Base-by-base conservation (phyloP, 257 asterid species). In the Striga asiatica region DNA sequence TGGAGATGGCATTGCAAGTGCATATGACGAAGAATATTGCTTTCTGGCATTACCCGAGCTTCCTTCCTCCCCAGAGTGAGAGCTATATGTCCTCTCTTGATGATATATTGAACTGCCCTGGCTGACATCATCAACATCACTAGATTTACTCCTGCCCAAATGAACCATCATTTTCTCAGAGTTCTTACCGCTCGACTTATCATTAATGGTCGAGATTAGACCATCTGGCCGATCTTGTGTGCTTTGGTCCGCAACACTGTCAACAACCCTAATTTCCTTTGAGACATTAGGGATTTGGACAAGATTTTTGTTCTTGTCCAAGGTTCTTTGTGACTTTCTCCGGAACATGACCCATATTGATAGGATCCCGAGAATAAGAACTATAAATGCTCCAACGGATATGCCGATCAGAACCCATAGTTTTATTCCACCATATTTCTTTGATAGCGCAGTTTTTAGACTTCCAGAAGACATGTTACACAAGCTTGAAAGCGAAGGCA, bases 21-120 rank as follows among this genome's bases (percentile, higher is more conserved):
- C 48, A 5, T 41, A 62, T 5, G 3, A 7, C 38, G 11, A 6
- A 32, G 38, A 32, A 35, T 13, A 13, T 16, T 78, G 93, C 54
- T 81, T 81, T 5, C 82, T 54, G 50, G 61, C 77, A 31, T 73
- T 66, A 11, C 91, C 50, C 1, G 93, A 86, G 71, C 78, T 80
- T 31, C 94, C 96, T 61, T 89, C 98, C 62, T 89, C 98, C 16
- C 98, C 98, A 0, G 98, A 89, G 9, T 89, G 97, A 35, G 50
- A 45, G 50, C 50, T 45, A 45, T 19, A 18, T 2, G 27, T 7
- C 50, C 13, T 45, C 12, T 45, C 50, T 45, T 80, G 80, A 59
- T 77, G 85, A 72, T 74, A 78, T 19, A 78, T 42, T 12, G 98
- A 89, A 54, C 96, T 89, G 60, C 85, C 72, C 42, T 83, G 95